Conservation (phyloP, 768 basidiomycete genomes). For the Pisolithus sp. region DNA sequence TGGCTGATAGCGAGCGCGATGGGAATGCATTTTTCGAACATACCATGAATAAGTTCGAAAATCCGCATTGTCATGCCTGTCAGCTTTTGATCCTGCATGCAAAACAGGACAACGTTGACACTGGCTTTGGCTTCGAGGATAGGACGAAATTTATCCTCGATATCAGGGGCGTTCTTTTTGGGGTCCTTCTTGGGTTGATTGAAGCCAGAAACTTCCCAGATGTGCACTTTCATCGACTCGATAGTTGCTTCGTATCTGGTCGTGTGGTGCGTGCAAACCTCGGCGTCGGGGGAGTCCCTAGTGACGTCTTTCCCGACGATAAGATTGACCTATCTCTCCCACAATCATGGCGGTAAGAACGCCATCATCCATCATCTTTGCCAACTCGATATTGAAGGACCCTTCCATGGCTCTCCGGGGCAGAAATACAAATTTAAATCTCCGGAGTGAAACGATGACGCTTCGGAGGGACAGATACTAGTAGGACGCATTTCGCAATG, state of each 20-base stretch:
- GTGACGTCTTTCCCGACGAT: constrained; percentile 17
- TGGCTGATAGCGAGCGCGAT: constrained; percentile 11
- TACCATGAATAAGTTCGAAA: background rate
- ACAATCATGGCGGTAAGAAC: background rate
- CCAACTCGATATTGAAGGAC: background rate
- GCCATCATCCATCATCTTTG: background rate
- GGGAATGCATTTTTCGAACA: constrained; percentile 8
- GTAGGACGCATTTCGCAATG: too few species aligned
- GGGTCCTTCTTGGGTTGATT: background rate
- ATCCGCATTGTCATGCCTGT: background rate
- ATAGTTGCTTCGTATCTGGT: background rate
- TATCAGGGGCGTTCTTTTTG: background rate
- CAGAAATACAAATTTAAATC: too few species aligned
- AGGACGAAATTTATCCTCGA: background rate
- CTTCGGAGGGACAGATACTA: too few species aligned
- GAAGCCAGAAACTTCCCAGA: background rate
- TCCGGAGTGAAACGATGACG: too few species aligned
- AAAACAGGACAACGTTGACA: too few species aligned
- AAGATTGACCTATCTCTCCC: constrained; percentile 24
- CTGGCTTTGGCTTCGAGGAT: too few species aligned
- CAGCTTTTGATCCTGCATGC: background rate
- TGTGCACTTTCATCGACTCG: background rate
- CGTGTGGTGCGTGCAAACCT: constrained; percentile 18
- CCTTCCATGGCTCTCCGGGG: too few species aligned
- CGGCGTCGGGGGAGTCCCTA: constrained; percentile 12